phyloP scores from a whole-genome alignment of 2,329 filamentous ascomycete species.

The Lasiodiplodia sp. region DNA sequence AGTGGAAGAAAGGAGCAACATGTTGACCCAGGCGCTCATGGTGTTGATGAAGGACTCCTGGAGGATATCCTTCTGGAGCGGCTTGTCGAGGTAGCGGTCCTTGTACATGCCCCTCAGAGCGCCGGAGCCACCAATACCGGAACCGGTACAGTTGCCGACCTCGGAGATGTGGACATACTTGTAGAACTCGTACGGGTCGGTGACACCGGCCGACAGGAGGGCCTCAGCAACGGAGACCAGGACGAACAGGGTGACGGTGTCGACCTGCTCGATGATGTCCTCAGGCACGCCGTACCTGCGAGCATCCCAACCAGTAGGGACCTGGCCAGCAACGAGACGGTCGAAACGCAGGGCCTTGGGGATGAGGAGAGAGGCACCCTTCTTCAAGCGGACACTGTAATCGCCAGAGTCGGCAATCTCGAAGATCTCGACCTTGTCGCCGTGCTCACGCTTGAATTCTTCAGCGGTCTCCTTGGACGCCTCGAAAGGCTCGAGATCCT shows the following conservation, averaged over 20 bases:
- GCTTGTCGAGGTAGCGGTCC: conserved; percentile 95
- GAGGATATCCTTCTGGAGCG: conserved; percentile 97
- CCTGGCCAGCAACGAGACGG: conserved; percentile 94
- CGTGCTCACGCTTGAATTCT: conserved; percentile 96
- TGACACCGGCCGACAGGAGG: conserved; percentile 91
- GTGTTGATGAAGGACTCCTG: conserved; percentile 99
- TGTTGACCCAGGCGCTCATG: conserved; percentile 99
- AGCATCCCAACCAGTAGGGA: conserved; percentile 96
- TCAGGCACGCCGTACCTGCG: conserved; percentile 96
- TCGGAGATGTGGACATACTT: conserved; percentile 98
- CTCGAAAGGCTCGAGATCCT: conserved; percentile 97
- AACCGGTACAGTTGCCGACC: conserved; percentile 97
- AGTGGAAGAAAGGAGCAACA: conserved; percentile 95
- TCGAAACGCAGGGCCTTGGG: conserved; percentile 98
- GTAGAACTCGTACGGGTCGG: conserved; percentile 99
- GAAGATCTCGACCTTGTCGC: conserved; percentile 96
- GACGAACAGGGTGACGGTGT: conserved; percentile 93
- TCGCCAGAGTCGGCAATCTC: conserved; percentile 93
- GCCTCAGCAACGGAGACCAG: conserved; percentile 93
- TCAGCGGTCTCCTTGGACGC: conserved; percentile 95
- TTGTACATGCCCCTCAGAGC: conserved; percentile 98
- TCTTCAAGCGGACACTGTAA: conserved; percentile 92
- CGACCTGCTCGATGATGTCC: conserved; percentile 96
- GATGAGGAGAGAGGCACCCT: conserved; percentile 92
- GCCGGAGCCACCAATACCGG: conserved; percentile 93